Evolutionary conservation across 148 eudicot genomes (phyloP).

Genomic region (Diospyros kaki): DNA sequence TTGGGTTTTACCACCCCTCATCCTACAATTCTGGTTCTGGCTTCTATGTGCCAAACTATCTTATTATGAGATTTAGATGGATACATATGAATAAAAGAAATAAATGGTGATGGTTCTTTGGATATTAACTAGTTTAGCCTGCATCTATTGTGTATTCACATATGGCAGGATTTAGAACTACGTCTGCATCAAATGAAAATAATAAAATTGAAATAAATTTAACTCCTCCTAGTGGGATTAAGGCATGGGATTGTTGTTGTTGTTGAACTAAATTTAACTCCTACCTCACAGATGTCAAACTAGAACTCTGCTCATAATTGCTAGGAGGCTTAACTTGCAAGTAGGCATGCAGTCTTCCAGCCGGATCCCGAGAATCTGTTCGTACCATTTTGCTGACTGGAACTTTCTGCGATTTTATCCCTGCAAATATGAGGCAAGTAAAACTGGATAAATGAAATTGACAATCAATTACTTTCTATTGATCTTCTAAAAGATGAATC

Average conservation of each 20-base stretch:
- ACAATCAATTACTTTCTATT: neutral
- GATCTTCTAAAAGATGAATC: conserved; percentile 4
- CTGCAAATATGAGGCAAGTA: conserved; percentile 21
- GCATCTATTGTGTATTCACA: neutral
- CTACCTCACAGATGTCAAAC: conserved; percentile 72
- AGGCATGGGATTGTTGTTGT: neutral
- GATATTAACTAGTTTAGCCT: neutral
- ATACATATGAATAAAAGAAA: no score
- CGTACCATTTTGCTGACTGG: conserved; percentile 79
- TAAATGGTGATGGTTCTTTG: no score
- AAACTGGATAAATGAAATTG: conserved; percentile 1
- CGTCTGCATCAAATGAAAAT: neutral
- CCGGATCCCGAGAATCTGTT: conserved; percentile 84
- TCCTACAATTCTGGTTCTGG: no score
- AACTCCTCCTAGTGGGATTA: no score
- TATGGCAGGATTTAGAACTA: neutral
- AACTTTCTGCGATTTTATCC: conserved; percentile 52
- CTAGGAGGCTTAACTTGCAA: conserved; percentile 66
- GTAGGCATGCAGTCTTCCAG: conserved; percentile 97
- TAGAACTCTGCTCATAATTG: conserved; percentile 42
- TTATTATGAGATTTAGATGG: no score
- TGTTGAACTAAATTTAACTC: conserved; percentile 3
- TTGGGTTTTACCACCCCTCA: no score
- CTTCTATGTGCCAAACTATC: no score
- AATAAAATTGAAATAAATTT: no score